These are phyloP conservation scores for Prunus yedoensis DNA, from an alignment of 331 rosid species.

Conservation along the genomic window DNA sequence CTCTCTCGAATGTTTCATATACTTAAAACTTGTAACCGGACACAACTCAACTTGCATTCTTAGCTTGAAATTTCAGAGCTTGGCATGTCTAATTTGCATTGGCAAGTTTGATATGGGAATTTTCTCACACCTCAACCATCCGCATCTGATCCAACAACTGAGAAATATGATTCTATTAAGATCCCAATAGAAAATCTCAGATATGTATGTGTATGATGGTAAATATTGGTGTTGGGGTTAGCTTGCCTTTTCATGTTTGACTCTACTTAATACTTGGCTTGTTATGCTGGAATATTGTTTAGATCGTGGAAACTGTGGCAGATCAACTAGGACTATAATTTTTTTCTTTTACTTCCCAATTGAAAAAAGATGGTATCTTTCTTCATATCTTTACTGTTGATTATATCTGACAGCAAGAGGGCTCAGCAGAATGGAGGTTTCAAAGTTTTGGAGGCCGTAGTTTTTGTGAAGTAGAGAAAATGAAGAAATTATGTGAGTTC, in stretches of 20 bases:
- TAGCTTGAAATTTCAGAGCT: no score
- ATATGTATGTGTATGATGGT: neutral
- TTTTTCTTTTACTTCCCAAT: neutral
- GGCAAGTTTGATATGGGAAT: no score
- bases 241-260: no score
- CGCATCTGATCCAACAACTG: neutral
- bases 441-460: slow-evolving; percentile 10
- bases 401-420: neutral
- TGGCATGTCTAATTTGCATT: no score
- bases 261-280: no score
- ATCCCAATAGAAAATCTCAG: neutral
- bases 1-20: no score
- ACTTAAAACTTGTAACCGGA: no score
- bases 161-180: neutral
- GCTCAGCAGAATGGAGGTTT: slow-evolving; percentile 10
- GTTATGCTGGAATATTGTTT: no score
- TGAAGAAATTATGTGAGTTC: slow-evolving; percentile 82
- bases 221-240: no score
- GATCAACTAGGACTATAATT: no score
- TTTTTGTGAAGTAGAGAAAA: slow-evolving; percentile 26
- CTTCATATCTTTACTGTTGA: neutral
- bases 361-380: neutral
- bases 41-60: no score
- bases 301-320: no score
- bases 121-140: neutral